Evolutionary conservation across 257 asterid genomes (phyloP).

Genomic region (Primulina tabacum): DNA sequence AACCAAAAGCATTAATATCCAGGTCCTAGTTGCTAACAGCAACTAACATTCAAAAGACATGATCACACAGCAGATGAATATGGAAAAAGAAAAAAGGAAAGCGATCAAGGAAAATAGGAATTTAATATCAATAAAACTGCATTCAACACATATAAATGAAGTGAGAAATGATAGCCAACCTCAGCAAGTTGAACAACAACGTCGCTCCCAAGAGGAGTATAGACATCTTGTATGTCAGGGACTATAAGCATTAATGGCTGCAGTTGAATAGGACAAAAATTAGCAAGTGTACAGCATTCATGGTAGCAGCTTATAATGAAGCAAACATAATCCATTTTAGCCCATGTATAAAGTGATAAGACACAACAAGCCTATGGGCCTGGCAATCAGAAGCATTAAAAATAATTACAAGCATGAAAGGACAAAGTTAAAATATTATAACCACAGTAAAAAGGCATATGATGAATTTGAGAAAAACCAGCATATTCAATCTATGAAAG

Average conservation of each 20-base stretch:
- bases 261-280: constrained; percentile 29
- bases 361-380: constrained; percentile 13
- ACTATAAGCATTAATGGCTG: constrained; percentile 98
- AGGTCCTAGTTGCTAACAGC: neutral
- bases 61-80: neutral
- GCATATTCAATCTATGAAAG: constrained; percentile 1
- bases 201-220: constrained; percentile 92
- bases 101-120: neutral
- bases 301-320: constrained; percentile 21
- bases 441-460: neutral
- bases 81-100: constrained; percentile 8
- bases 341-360: constrained; percentile 7
- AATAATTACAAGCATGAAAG: constrained; percentile 1
- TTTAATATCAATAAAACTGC: constrained; percentile 14
- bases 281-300: constrained; percentile 15
- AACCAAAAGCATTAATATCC: constrained; percentile 10
- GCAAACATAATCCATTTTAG: constrained; percentile 18
- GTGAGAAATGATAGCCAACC: constrained; percentile 45
- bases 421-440: neutral
- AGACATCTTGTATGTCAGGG: constrained; percentile 96
- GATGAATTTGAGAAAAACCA: constrained; percentile 6
- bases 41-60: neutral
- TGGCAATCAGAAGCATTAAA: constrained; percentile 14
- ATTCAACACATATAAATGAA: constrained; percentile 24
- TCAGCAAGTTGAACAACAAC: constrained; percentile 86